Evolutionary conservation across 2,329 filamentous ascomycete species (phyloP), one percentile per base, ranked within the genome.

Genomic region (Sporothrix phasma): DNA sequence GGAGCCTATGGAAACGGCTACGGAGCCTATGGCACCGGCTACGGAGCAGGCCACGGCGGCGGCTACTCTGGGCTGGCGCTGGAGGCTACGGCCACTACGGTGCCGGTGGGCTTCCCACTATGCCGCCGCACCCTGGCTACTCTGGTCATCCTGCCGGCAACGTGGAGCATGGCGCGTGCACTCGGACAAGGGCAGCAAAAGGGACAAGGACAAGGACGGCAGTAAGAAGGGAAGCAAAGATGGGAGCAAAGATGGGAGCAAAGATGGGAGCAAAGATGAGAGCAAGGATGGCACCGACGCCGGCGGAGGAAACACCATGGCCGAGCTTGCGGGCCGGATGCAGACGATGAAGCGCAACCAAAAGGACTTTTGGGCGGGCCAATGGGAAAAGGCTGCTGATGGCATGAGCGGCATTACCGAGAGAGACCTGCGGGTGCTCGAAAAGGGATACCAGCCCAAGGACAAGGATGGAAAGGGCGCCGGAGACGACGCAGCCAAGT

Each of bases 91-190:
- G 31, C 45, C 43, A 56, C 34, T 31, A 60, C 31, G 62, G 62
- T 5, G 54, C 13, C 29, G 15, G 53, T 6, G 58, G 47, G 3
- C 39, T 43, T 29, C 47, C 39, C 3, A 11, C 13, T 13, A 47
- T 58, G 22, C 58, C 63, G 10, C 63, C 49, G 41, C 47, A 62
- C 13, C 39, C 17, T 2, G 63, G 63, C 22, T 64, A 61, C 22
- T 19, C 41, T 13, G 49, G 63, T 17, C 63, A 64, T 22, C 63
- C 58, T 1, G 63, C 63, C 22, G 49, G 63, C 31, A 58, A 62
- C 34, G 29, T 65, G n/a, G 63, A 62, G 31, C 59, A 26, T 31
- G n/a, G n/a, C 59, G 59, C 3, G 59, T 59, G 17, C 43, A 19
- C 34, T n/a, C 41, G 3, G 41, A 45, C 37, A 41, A 39, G 10